Base-by-base conservation (phyloP, 371 early-diverging fungal genomes). In the Mucor plumbeus region DNA sequence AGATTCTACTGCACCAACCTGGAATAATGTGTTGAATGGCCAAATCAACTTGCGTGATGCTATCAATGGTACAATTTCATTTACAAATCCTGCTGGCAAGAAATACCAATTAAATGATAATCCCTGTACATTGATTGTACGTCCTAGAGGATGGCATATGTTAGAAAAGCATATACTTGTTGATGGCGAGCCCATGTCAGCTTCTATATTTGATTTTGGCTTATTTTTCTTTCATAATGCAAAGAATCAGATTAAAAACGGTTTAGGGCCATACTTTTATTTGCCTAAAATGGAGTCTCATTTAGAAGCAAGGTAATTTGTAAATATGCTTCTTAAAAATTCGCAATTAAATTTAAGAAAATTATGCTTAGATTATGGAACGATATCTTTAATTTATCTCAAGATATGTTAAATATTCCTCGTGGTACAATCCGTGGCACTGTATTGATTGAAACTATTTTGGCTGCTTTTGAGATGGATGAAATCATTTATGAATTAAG, bases 71-170 rank as follows among this genome's bases (percentile, higher is more conserved):
- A 88, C 88, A 41, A 96, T 97, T 77, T 71, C 86, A n/a, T 96
- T 89, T 78, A 84, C 89, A 53, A 91, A 90, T 59, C 88, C 92
- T 40, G 93, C 94, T 81, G 96, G 97, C 80, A 97, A 97, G 83
- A 87, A 84, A 73, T 97, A 97, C 87, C 85, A 88, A 67, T 84
- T 97, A 19, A 94, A 94, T 61, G 94, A 92, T 65, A 90, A 90
- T 78, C 48, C 94, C 15, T 93, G 97, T 40, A 95, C 95, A 7
- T 80, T 97, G 63, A 75, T 98, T 61, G 96, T 97, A 64, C 88
- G 97, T 54, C 97, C 98, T 64, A 93, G 98, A 82, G 98, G 97
- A 34, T 97, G 98, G 98, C 98, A 97, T 78, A 85, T 97, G 90
- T 93, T 93, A 68, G 98, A 97, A 80, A 93, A 93, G 79, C 98